A percentile compares a stretch with the other conserved stretches of the same genome.
phyloP scores from a whole-genome alignment of 2,329 filamentous ascomycete species.

The Cladorrhinum sp. region DNA sequence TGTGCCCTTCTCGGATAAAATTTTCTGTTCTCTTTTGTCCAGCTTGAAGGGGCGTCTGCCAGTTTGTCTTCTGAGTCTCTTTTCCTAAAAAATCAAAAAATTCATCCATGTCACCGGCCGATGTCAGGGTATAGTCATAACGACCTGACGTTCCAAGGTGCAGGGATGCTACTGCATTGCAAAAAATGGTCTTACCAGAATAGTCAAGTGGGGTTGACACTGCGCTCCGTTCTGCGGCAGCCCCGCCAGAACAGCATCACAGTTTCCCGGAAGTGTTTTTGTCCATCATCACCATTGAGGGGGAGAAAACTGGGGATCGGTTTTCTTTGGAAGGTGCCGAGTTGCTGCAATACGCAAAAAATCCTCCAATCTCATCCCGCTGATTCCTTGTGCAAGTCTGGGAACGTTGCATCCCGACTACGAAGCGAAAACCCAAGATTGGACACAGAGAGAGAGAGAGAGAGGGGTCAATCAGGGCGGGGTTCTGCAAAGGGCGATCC shows the following conservation, averaged over 20 bases:
- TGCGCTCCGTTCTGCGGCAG: neutral
- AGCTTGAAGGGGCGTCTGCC: neutral
- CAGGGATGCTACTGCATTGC: neutral
- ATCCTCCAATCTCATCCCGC: neutral
- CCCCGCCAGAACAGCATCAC: neutral
- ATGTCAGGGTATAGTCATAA: neutral
- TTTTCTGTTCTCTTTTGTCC: neutral
- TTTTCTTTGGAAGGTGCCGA: neutral
- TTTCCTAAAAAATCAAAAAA: too few relatives aligned
- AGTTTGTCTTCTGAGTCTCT: neutral
- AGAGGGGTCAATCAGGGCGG: neutral
- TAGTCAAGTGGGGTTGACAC: neutral
- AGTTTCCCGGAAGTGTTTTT: neutral
- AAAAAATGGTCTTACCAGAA: neutral
- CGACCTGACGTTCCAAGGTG: neutral
- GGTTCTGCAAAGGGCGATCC: neutral
- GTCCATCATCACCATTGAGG: neutral
- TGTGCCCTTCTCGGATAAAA: too few relatives aligned
- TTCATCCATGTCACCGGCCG: too few relatives aligned
- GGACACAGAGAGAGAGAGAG: too few relatives aligned
- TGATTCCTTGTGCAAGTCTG: neutral
- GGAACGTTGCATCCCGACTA: neutral
- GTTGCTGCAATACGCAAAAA: neutral
- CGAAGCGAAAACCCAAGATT: neutral
- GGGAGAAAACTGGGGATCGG: too few relatives aligned